A percentile compares a stretch with the other conserved stretches of the same genome.
These are phyloP conservation scores for Neonectria punicea DNA, from an alignment of 2,329 filamentous ascomycete genomes.

Conservation along the genomic window DNA sequence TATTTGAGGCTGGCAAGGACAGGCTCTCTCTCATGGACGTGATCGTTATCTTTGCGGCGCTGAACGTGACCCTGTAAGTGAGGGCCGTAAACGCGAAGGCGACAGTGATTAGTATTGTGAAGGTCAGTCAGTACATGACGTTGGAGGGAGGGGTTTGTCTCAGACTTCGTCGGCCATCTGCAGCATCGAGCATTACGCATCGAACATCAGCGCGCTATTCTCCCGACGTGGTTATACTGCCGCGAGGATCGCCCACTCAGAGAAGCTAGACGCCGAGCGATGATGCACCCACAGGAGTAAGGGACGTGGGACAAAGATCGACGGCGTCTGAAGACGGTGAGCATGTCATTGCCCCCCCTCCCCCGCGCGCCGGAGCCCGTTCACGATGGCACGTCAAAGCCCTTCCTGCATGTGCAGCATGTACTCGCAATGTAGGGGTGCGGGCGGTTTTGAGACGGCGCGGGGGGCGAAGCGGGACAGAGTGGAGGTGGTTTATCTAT, in stretches of 20 bases:
- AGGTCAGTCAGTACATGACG: neutral
- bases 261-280: neutral
- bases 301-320: neutral
- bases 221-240: neutral
- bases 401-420: neutral
- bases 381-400: slow-evolving; percentile 13
- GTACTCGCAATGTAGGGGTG: slow-evolving; percentile 25
- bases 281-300: neutral
- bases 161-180: slow-evolving; percentile 8
- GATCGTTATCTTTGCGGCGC: neutral
- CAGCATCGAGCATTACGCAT: slow-evolving; percentile 15
- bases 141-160: slow-evolving; percentile 5
- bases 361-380: slow-evolving; percentile 9
- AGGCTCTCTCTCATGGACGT: neutral
- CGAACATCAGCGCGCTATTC: slow-evolving; percentile 5
- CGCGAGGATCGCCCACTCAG: neutral
- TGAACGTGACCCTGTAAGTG: neutral
- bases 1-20: neutral
- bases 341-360: neutral
- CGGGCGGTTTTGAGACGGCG: slow-evolving; percentile 36
- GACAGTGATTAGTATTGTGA: neutral
- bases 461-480: slow-evolving; percentile 16
- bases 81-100: neutral
- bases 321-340: slow-evolving; percentile 4
- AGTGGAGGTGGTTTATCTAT: slow-evolving; percentile 19